Evolutionary conservation across 352 stramenopile genomes (phyloP).

Genomic region (Lagenidium sp.): DNA sequence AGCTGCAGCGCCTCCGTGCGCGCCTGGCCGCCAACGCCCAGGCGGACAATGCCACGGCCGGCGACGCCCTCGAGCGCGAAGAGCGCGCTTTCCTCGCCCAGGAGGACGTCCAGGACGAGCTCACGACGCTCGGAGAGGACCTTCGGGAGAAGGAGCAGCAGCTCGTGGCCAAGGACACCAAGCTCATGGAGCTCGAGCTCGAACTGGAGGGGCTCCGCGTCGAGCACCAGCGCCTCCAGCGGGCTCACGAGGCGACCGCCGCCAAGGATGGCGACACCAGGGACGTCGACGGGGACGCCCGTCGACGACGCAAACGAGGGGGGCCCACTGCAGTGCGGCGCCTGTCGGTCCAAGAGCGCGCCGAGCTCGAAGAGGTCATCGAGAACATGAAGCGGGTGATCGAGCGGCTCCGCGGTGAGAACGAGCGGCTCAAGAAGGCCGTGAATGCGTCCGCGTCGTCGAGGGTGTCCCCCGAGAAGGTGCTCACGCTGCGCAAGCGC

Average conservation of each 20-base stretch:
- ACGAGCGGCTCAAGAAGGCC: conserved; percentile 43
- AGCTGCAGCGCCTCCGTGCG: conserved; percentile 34
- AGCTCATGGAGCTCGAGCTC: conserved; percentile 54
- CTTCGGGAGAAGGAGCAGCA: conserved; percentile 40
- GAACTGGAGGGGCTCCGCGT: conserved; percentile 58
- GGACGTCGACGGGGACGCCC: too few species aligned
- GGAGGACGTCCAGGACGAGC: conserved; percentile 36
- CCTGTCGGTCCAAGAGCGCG: conserved; percentile 23
- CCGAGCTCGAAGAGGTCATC: conserved; percentile 67
- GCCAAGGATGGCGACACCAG: conserved; percentile 1
- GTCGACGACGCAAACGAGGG: too few species aligned
- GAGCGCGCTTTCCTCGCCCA: conserved; percentile 35
- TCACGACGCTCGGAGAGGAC: conserved; percentile 28
- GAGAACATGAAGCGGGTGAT: conserved; percentile 81
- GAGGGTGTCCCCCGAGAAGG: conserved; percentile 32
- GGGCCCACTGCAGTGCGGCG: background rate
- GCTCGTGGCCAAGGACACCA: conserved; percentile 47
- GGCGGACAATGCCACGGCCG: background rate
- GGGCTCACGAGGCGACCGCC: conserved; percentile 11
- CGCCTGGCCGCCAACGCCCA: conserved; percentile 14
- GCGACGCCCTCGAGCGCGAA: conserved; percentile 24
- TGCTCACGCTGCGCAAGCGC: conserved; percentile 31
- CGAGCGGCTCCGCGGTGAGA: conserved; percentile 65
- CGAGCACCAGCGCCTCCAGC: conserved; percentile 49
- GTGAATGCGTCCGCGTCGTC: conserved; percentile 7